Conservation (phyloP, 768 basidiomycete genomes). For the Fomitopsis serialis region DNA sequence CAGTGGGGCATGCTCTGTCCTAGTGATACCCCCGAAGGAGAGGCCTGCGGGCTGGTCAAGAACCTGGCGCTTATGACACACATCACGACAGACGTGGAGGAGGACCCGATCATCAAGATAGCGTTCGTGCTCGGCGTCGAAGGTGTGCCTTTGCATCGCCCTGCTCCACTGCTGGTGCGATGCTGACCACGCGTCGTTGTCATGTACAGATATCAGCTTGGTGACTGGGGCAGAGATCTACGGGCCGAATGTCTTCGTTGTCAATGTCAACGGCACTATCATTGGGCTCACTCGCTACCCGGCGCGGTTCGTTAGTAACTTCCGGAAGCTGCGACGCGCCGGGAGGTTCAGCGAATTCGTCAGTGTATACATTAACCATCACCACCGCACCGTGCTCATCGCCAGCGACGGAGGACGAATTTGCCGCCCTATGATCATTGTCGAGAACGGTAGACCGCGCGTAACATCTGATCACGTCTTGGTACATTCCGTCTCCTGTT, state of each 20-base stretch:
- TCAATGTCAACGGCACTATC: slow-evolving; percentile 95
- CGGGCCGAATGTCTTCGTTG: slow-evolving; percentile 85
- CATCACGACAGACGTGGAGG: slow-evolving; percentile 98
- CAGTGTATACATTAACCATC: slow-evolving; percentile 92
- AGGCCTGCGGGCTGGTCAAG: slow-evolving; percentile 97
- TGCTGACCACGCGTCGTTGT: slow-evolving; percentile 6
- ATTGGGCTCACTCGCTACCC: slow-evolving; percentile 90
- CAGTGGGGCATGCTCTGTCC: slow-evolving; percentile 99
- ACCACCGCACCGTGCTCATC: slow-evolving; percentile 92
- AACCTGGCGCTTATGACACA: slow-evolving; percentile 99
- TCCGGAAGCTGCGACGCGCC: slow-evolving; percentile 88
- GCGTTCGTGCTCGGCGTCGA: slow-evolving; percentile 97
- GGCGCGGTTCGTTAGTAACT: slow-evolving; percentile 78
- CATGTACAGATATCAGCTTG: slow-evolving; percentile 71
- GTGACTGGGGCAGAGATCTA: slow-evolving; percentile 96
- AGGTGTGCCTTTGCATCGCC: slow-evolving; percentile 42
- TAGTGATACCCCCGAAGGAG: slow-evolving; percentile 98
- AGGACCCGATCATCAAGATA: slow-evolving; percentile 85
- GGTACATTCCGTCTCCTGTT: slow-evolving; percentile 37
- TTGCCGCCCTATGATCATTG: slow-evolving; percentile 96
- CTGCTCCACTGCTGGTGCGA: not conserved
- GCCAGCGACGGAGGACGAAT: slow-evolving; percentile 97
- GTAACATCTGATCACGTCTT: slow-evolving; percentile 77
- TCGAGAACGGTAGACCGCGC: slow-evolving; percentile 72
- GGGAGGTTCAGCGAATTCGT: slow-evolving; percentile 95